A percentile compares a stretch with the other conserved stretches of the same genome.
Evolutionary conservation across 202 grass and related monocot species (phyloP).

Genomic region (Zoysia matrella): DNA sequence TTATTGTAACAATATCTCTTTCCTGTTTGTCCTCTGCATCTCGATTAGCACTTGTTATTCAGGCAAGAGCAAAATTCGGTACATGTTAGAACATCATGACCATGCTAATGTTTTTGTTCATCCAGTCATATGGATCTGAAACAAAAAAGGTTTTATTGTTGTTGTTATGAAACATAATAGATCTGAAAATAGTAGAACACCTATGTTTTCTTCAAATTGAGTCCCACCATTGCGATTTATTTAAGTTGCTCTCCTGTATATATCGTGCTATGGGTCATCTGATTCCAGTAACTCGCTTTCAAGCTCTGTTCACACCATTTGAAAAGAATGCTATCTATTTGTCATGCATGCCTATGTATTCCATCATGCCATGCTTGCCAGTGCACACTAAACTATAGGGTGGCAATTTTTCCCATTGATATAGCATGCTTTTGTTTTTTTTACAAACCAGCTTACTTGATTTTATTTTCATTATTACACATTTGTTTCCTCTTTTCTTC

Average conservation of each 20-base stretch:
- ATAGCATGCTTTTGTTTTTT: neutral
- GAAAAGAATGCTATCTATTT: neutral
- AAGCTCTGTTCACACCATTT: too few species aligned
- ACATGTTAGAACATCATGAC: neutral
- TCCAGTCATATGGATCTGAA: too few species aligned
- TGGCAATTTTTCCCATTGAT: neutral
- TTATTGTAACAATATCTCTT: neutral
- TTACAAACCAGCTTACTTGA: neutral
- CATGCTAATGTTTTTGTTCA: neutral
- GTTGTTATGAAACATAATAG: neutral
- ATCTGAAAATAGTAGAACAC: neutral
- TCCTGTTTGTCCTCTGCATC: neutral
- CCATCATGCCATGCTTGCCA: too few species aligned
- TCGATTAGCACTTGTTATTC: neutral
- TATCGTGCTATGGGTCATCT: neutral
- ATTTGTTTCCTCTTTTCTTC: too few species aligned
- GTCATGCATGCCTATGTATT: constrained; percentile 10
- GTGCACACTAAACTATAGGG: too few species aligned
- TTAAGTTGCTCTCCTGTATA: constrained; percentile 9
- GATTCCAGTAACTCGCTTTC: too few species aligned
- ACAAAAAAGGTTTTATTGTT: too few species aligned
- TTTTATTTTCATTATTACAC: neutral
- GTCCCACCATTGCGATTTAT: neutral
- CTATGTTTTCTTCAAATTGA: constrained; percentile 12
- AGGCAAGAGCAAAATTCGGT: neutral